Evolutionary conservation across 306 rosid genomes (phyloP), one percentile per base, ranked within the genome.

Genomic region (Alnus glutinosa): DNA sequence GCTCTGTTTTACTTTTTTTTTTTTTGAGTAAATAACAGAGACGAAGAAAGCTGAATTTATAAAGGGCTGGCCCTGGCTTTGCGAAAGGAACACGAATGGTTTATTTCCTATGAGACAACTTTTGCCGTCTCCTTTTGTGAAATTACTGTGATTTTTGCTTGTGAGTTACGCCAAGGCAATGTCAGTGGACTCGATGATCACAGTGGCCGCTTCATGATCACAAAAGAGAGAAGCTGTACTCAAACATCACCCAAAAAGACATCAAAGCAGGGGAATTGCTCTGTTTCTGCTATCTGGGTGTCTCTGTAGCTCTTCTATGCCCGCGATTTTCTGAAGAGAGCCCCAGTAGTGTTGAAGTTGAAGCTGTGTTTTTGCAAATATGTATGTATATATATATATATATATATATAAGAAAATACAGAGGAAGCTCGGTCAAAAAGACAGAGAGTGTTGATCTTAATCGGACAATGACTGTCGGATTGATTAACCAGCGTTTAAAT

Each of bases 51-150:
- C 57, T 79, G 54, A 49, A 59, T 77, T 79, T 10, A 74, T 58
- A 72, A 58, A 2, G 57, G 42, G 32, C 48, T 46, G 57, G 23
- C 46, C 55, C 9, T 76, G 82, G 86, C 80, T 86, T 89, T 90
- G 96, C 90, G 85, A 87, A 85, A 87, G 86, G 89, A 75, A 81
- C 87, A 89, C 92, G 93, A 66, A 75, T 81, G 10, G 77, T 82
- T 85, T 76, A n/a, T 66, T 62, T 66, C 23, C 9, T 66, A 66
- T 7, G 42, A 46, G 50, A 47, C 28, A 58, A 57, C 71, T 51
- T 55, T 55, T 55, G 76, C 83, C 69, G 23, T 46, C 39, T 23
- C 1, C 55, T 75, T 48, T 30, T 37, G 39, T 62, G 14, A n/a
- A 75, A 39, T 0, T 16, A 42, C 58, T 76, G 58, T 86, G 87